Conservation (phyloP, 495 filamentous ascomycete genomes). For the Cercophora sp. region DNA sequence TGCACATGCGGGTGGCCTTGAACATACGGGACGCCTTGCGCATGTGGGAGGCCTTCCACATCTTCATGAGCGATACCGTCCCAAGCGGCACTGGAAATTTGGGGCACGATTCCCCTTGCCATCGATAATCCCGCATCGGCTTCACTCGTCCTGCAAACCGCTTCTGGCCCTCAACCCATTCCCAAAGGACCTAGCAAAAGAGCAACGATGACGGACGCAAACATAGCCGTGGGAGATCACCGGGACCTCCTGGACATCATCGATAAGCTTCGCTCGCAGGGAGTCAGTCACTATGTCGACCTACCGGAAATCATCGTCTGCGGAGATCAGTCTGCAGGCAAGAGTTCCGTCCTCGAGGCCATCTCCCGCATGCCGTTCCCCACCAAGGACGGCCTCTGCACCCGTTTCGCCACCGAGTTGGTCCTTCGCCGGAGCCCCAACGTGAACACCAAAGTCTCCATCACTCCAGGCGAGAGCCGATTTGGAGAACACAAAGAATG, state of each 20-base stretch:
- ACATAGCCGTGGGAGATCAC: not conserved
- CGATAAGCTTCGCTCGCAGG: not conserved
- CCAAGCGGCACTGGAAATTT: not conserved
- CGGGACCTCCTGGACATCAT: not conserved
- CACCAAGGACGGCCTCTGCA: not conserved
- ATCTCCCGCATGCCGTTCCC: not conserved
- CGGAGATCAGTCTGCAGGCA: not conserved
- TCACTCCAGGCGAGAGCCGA: not conserved
- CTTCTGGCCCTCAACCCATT: not conserved
- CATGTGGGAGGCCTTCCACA: not conserved
- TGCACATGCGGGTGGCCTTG: too few relatives aligned
- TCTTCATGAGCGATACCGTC: not conserved
- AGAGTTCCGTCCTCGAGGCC: not conserved
- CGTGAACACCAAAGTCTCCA: not conserved
- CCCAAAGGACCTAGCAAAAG: not conserved
- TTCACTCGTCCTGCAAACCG: not conserved
- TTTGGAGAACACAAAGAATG: not conserved
- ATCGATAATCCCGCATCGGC: not conserved
- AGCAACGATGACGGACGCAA: not conserved
- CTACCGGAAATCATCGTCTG: not conserved
- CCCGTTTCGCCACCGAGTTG: not conserved
- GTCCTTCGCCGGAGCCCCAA: not conserved
- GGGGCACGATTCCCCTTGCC: not conserved
- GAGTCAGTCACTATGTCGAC: not conserved
- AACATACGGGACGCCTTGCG: too few relatives aligned